These are phyloP conservation scores for Epichloe baconii DNA, from an alignment of 2,329 filamentous ascomycete genomes.

Conservation along the genomic window DNA sequence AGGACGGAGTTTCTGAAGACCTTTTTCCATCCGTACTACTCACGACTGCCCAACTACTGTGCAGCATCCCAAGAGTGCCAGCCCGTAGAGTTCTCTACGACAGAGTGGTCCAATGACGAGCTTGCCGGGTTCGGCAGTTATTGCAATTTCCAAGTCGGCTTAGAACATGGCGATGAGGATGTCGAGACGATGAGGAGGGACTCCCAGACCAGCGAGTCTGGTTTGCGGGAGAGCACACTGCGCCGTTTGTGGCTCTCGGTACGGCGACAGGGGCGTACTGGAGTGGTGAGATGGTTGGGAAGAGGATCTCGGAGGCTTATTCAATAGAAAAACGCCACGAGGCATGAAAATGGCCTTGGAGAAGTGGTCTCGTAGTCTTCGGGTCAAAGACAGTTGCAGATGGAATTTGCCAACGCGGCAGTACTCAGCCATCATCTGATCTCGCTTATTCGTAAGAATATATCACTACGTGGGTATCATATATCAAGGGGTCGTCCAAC, in stretches of 20 bases:
- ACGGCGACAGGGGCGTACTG: constrained; percentile 87
- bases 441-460: neutral
- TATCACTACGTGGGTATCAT: neutral
- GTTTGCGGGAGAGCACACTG: constrained; percentile 84
- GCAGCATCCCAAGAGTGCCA: constrained; percentile 39
- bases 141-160: constrained; percentile 68
- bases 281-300: constrained; percentile 70
- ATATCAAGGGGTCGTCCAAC: too few relatives aligned
- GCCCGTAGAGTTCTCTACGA: constrained; percentile 53
- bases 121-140: constrained; percentile 75
- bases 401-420: neutral
- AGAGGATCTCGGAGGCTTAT: constrained; percentile 46
- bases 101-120: constrained; percentile 66
- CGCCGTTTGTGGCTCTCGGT: constrained; percentile 77
- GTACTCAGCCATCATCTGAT: neutral
- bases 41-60: constrained; percentile 56
- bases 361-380: neutral
- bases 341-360: neutral
- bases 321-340: constrained; percentile 9
- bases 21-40: constrained; percentile 70
- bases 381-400: neutral
- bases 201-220: constrained; percentile 58
- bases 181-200: constrained; percentile 52
- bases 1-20: constrained; percentile 42
- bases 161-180: constrained; percentile 57